These are phyloP conservation scores for Aspergillus versicolor DNA, from an alignment of 2,329 filamentous ascomycete genomes.

Conservation along the genomic window DNA sequence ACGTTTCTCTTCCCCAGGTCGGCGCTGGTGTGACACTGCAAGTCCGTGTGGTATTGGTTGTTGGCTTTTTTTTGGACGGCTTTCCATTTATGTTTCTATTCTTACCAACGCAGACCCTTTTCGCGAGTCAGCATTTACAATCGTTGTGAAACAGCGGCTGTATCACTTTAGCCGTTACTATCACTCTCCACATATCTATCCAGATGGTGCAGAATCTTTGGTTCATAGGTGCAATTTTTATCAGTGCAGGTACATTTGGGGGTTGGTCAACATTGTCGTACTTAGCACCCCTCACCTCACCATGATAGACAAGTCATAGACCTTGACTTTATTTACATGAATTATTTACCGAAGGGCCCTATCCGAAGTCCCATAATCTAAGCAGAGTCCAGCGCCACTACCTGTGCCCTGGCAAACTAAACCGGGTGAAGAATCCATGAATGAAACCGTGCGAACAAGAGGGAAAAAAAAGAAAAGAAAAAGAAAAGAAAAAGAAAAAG, in stretches of 20 bases:
- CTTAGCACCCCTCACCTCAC: not conserved
- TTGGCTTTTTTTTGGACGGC: not conserved
- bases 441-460: not conserved
- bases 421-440: not conserved
- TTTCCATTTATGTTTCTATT: conserved; percentile 6
- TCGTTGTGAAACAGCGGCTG: not conserved
- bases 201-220: not conserved
- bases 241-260: not conserved
- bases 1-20: not conserved
- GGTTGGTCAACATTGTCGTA: not conserved
- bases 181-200: not conserved
- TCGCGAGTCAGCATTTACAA: conserved; percentile 6
- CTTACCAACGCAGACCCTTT: conserved; percentile 3
- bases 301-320: not conserved
- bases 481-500: not conserved
- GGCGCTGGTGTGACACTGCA: conserved; percentile 1
- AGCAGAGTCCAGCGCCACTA: not conserved
- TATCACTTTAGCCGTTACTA: not conserved
- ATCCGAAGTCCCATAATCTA: not conserved
- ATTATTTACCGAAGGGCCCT: not conserved
- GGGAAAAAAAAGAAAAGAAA: not conserved
- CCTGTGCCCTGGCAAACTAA: not conserved
- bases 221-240: not conserved
- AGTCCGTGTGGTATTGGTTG: not conserved
- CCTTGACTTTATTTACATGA: not conserved